phyloP scores from a whole-genome alignment of 2,329 filamentous ascomycete species.

The Cladosporium sp. region DNA sequence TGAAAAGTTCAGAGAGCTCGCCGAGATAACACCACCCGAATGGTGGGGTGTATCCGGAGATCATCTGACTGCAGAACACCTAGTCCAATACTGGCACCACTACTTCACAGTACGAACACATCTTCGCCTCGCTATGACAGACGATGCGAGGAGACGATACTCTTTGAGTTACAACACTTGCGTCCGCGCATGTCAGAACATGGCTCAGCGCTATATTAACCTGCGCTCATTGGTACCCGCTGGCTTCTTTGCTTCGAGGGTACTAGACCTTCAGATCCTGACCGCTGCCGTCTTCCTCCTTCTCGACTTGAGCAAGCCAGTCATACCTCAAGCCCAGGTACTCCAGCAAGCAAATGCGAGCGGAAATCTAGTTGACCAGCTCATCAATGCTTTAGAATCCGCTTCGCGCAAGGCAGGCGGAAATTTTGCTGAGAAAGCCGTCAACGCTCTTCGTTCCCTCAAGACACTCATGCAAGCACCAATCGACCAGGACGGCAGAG shows the following conservation, averaged over 20 bases:
- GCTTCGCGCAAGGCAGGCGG: slow-evolving; percentile 17
- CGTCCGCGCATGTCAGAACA: slow-evolving; percentile 21
- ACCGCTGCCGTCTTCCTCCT: slow-evolving; percentile 24
- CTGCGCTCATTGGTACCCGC: slow-evolving; percentile 20
- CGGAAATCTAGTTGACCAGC: slow-evolving; percentile 14
- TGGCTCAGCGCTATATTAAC: slow-evolving; percentile 20
- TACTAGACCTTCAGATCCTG: slow-evolving; percentile 27
- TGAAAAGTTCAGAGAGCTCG: slow-evolving; percentile 23
- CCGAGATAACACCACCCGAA: slow-evolving; percentile 21
- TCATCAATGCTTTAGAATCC: slow-evolving; percentile 18
- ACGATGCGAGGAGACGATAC: slow-evolving; percentile 22
- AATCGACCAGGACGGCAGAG: not conserved
- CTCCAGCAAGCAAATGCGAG: not conserved
- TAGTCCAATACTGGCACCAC: slow-evolving; percentile 26
- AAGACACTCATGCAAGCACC: slow-evolving; percentile 14
- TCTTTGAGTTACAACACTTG: slow-evolving; percentile 24
- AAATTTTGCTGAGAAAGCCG: slow-evolving; percentile 21
- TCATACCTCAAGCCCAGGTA: not conserved
- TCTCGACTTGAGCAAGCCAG: not conserved
- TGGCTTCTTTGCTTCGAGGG: slow-evolving; percentile 26
- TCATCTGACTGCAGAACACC: slow-evolving; percentile 13
- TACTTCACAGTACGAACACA: slow-evolving; percentile 26
- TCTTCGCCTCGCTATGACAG: slow-evolving; percentile 23
- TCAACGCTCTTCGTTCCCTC: slow-evolving; percentile 19
- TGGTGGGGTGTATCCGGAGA: slow-evolving; percentile 20